Evolutionary conservation across 148 eudicot genomes (phyloP).

Genomic region (Silene conica): DNA sequence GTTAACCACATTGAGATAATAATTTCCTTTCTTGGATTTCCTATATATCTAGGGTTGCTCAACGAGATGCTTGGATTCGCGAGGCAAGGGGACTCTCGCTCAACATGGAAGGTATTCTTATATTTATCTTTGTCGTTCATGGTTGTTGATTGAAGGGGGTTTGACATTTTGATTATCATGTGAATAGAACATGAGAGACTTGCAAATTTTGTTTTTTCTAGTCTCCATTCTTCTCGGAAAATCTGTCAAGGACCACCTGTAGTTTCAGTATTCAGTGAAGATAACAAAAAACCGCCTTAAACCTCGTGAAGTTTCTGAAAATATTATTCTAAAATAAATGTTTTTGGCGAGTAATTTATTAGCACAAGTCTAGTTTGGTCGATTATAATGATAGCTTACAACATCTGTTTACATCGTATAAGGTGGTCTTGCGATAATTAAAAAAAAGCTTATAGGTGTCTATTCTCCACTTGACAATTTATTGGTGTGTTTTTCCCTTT

Average conservation of each 20-base stretch:
- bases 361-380: not conserved
- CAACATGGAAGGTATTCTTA: conserved; percentile 74
- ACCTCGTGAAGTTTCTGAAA: not conserved
- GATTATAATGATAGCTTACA: not conserved
- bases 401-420: not conserved
- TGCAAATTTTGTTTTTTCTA: not conserved
- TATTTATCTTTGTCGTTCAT: not conserved
- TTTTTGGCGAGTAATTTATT: not conserved
- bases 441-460: too few relatives aligned
- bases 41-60: conserved; percentile 50
- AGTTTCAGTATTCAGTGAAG: not conserved
- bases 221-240: not conserved
- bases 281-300: not conserved
- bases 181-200: not conserved
- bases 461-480: not conserved
- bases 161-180: not conserved
- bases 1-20: conserved; percentile 2
- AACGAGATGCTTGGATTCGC: conserved; percentile 84
- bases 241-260: not conserved
- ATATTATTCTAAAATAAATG: not conserved
- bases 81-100: conserved; percentile 58
- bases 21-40: conserved; percentile 1
- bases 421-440: not conserved
- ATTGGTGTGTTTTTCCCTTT: too few relatives aligned
- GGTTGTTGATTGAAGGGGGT: not conserved